Evolutionary conservation across 2,329 filamentous ascomycete species (phyloP), one percentile per base, ranked within the genome.

Genomic region (Magnaporthiopsis rhizophila): DNA sequence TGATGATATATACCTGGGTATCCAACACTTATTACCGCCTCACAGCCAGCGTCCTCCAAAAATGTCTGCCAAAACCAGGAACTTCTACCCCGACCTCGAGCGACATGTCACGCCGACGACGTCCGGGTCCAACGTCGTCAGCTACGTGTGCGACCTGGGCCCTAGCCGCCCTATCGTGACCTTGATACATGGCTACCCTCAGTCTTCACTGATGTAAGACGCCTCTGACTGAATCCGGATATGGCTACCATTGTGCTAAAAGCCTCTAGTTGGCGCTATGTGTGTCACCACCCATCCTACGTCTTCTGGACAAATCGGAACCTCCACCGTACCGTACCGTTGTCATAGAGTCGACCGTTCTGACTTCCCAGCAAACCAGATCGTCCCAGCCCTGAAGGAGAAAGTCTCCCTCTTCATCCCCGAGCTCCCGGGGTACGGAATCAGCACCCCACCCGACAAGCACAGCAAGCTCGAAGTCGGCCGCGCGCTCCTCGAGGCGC

Each of bases 391-490:
- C 21, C 71, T 81, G 28, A 74, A 76, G 50, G 67, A 70, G 38
- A 70, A 75, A 30, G 71, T 77, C 38, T 78, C 79, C 3, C 73
- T 81, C 30, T 81, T 80, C 71, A 72, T 81, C 57, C 79, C 78
- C 11, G 80, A 74, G 68, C 74, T 81, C 12, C 79, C 79, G 0
- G 79, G 79, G 59, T 82, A 82, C 68, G 80, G 80, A 61, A 71
- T 77, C 65, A 75, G 73, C 65, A 72, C 73, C 24, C 74, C 74
- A 1, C 71, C 71, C 11, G 67, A 67, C 9, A 68, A 69, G 28
- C 72, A 74, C 67, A 74, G 76, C 67, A 80, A 80, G 68, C 73
- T 73, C 13, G 73, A 72, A 36, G 72, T 80, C 36, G 80, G 79
- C 21, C 67, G 69, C 5, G 73, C 76, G n/a, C 72, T 82, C 59